phyloP scores from a whole-genome alignment of 2,329 filamentous ascomycete genomes.

The Pseudogymnoascus sp. region DNA sequence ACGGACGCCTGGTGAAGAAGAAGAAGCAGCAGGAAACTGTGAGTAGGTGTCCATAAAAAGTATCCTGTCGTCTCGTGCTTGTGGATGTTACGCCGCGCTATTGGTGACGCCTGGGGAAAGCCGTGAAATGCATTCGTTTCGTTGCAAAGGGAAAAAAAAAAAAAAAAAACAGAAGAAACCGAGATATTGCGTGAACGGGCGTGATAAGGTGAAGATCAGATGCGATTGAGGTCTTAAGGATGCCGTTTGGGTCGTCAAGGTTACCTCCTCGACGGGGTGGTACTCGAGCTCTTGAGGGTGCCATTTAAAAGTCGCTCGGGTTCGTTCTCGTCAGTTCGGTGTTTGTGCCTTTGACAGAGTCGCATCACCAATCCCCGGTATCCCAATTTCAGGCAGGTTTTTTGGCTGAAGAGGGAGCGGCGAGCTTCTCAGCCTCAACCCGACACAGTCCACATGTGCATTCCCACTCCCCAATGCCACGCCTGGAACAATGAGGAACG shows the following conservation, averaged over 20 bases:
- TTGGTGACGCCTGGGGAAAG: background rate
- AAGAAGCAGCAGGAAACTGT: background rate
- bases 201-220: background rate
- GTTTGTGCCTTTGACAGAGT: background rate
- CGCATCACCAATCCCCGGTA: background rate
- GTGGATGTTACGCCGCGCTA: background rate
- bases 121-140: background rate
- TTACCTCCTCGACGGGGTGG: background rate
- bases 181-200: background rate
- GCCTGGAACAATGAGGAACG: no score
- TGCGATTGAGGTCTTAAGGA: background rate
- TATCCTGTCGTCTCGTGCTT: background rate
- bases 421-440: background rate
- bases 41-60: background rate
- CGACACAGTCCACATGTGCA: no score
- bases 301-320: background rate
- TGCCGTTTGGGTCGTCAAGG: background rate
- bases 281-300: background rate
- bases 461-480: no score
- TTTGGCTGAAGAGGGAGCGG: background rate
- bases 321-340: background rate
- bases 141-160: background rate
- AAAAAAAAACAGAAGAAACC: background rate
- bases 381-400: background rate
- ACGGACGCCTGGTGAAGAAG: background rate